Conservation (phyloP, 129 eudicot genomes). For the Glebionis coronaria region DNA sequence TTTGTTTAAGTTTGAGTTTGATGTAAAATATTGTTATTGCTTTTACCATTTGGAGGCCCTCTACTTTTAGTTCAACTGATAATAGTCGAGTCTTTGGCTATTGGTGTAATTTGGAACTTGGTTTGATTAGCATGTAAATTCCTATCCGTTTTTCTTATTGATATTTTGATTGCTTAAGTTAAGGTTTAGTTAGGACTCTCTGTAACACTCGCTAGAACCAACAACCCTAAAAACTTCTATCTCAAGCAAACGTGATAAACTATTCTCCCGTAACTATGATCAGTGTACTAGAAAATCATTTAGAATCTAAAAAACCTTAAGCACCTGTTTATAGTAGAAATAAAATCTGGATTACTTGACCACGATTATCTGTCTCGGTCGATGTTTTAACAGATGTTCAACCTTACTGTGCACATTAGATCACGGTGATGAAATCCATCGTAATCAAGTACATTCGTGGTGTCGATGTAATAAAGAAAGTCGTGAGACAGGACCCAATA, state of each 20-base stretch:
- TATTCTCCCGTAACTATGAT: too few relatives aligned
- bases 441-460: not conserved
- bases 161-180: too few relatives aligned
- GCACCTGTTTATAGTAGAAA: conserved; percentile 6
- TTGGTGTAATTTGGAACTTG: not conserved
- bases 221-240: not conserved
- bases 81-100: not conserved
- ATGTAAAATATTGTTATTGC: conserved; percentile 15
- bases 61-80: not conserved
- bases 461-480: not conserved
- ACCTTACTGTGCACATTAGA: not conserved
- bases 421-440: conserved; percentile 4
- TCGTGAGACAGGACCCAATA: conserved; percentile 13
- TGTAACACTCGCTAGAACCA: not conserved
- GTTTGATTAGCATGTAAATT: not conserved
- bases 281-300: too few relatives aligned
- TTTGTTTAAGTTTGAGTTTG: conserved; percentile 4
- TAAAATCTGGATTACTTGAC: not conserved
- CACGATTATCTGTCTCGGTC: not conserved
- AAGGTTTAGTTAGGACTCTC: too few relatives aligned
- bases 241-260: not conserved
- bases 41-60: not conserved
- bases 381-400: not conserved
- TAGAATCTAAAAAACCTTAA: too few relatives aligned
- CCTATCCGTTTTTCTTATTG: not conserved